Evolutionary conservation across 768 basidiomycete species (phyloP).

Genomic region (Coprinopsis marcescibilis): DNA sequence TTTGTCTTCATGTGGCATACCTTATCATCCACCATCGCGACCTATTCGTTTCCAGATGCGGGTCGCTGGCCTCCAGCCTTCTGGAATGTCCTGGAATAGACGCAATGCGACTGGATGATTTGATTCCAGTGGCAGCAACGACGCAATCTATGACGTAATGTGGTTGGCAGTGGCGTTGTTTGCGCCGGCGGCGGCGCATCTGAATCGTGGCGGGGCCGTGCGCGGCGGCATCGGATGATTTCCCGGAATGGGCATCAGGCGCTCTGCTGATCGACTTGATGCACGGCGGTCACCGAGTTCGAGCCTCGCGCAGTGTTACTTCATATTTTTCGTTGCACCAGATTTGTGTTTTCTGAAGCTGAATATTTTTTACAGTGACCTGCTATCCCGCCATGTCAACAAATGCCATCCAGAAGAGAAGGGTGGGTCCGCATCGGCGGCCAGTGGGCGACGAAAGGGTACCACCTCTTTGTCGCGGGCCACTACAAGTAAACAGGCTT

Average conservation of each 20-base stretch:
- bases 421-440: constrained; percentile 28
- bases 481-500: constrained; percentile 76
- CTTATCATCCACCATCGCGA: too few species aligned
- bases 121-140: background rate
- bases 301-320: too few species aligned
- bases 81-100: background rate
- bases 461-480: constrained; percentile 62
- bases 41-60: background rate
- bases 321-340: too few species aligned
- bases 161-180: too few species aligned
- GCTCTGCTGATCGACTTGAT: too few species aligned
- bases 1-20: too few species aligned
- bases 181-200: background rate
- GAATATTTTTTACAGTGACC: constrained; percentile 50
- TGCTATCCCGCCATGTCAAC: constrained; percentile 81
- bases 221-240: constrained; percentile 4
- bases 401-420: constrained; percentile 85
- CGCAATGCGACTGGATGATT: background rate
- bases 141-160: constrained; percentile 6
- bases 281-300: too few species aligned
- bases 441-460: constrained; percentile 54
- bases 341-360: too few species aligned
- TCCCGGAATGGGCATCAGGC: too few species aligned
- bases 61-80: background rate
- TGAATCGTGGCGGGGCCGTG: background rate